phyloP scores from a whole-genome alignment of 148 eudicot genomes.

The Silene latifolia region DNA sequence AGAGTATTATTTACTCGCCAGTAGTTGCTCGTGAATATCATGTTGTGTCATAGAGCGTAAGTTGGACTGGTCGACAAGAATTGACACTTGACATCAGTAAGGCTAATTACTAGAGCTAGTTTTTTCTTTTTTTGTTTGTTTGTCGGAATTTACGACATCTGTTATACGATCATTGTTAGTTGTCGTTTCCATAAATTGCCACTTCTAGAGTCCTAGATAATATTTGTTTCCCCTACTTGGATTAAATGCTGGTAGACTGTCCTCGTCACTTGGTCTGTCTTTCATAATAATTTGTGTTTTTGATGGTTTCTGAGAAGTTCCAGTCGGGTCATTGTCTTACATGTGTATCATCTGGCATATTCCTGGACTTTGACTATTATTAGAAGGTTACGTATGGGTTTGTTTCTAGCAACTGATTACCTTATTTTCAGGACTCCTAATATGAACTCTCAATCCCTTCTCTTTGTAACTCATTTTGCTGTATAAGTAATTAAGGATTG shows the following conservation, averaged over 20 bases:
- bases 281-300: background rate
- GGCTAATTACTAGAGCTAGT: background rate
- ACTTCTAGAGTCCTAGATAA: background rate
- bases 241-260: constrained; percentile 11
- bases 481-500: background rate
- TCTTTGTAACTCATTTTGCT: background rate
- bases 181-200: background rate
- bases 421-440: background rate
- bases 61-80: background rate
- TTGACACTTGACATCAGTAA: background rate
- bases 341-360: constrained; percentile 1
- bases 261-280: constrained; percentile 8
- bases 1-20: background rate
- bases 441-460: background rate
- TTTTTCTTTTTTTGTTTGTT: background rate
- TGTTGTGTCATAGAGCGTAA: background rate
- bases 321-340: constrained; percentile 5
- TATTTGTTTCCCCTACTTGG: background rate
- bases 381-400: background rate
- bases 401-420: no score
- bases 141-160: background rate
- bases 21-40: background rate
- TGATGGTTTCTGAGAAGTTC: constrained; percentile 6
- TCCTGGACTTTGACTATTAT: background rate
- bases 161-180: background rate